phyloP scores from a whole-genome alignment of 805 yeast genomes.

The Lipomyces orientalis region DNA sequence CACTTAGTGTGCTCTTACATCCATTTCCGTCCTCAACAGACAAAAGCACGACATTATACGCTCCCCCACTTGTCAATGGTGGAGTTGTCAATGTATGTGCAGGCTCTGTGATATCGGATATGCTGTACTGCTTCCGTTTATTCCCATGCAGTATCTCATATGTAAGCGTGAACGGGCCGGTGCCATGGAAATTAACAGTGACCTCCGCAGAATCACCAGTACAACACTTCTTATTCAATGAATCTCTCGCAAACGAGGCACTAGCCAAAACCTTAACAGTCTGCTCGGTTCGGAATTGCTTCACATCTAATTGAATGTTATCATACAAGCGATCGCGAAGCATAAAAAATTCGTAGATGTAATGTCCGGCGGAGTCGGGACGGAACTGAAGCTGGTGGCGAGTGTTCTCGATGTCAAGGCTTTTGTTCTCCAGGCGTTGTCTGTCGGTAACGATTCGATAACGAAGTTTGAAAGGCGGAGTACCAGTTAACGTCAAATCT shows the following conservation, averaged over 20 bases:
- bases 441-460: slow-evolving; percentile 57
- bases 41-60: slow-evolving; percentile 66
- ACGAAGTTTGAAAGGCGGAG: slow-evolving; percentile 78
- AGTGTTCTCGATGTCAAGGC: slow-evolving; percentile 44
- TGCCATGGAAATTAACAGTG: slow-evolving; percentile 73
- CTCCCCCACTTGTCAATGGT: slow-evolving; percentile 67
- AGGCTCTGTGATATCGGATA: slow-evolving; percentile 50
- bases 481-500: slow-evolving; percentile 70
- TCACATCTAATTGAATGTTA: slow-evolving; percentile 38
- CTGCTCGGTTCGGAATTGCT: slow-evolving; percentile 42
- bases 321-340: slow-evolving; percentile 70
- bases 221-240: slow-evolving; percentile 49
- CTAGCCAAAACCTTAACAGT: slow-evolving; percentile 48
- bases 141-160: slow-evolving; percentile 69
- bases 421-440: slow-evolving; percentile 42
- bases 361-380: slow-evolving; percentile 83
- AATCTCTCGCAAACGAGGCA: slow-evolving; percentile 45
- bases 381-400: slow-evolving; percentile 67
- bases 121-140: slow-evolving; percentile 52
- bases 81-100: slow-evolving; percentile 59
- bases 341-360: slow-evolving; percentile 70
- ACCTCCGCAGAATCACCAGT: slow-evolving; percentile 54
- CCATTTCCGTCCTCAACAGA: slow-evolving; percentile 76
- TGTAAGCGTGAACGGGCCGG: slow-evolving; percentile 72
- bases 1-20: slow-evolving; percentile 74